Evolutionary conservation across 805 yeast genomes (phyloP).

Genomic region (Tetrapisispora pingtungensis): DNA sequence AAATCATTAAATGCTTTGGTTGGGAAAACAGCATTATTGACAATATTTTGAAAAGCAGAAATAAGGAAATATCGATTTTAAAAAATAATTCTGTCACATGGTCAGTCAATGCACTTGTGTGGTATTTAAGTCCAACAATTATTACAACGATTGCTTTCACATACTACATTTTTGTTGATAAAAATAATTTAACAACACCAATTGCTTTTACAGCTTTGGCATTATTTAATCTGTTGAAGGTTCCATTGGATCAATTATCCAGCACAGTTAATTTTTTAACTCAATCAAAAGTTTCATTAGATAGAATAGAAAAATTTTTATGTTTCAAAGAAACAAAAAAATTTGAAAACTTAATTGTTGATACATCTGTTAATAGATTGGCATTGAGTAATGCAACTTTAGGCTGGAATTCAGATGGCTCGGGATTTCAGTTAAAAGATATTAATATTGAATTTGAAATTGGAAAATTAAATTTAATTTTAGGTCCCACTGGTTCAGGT

Average conservation of each 20-base stretch:
- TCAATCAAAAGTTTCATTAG: constrained; percentile 86
- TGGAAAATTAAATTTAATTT: constrained; percentile 72
- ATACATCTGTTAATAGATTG: constrained; percentile 38
- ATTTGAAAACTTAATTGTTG: constrained; percentile 63
- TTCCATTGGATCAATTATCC: constrained; percentile 83
- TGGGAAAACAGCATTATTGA: constrained; percentile 85
- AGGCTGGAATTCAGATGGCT: constrained; percentile 57
- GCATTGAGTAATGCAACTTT: constrained; percentile 77
- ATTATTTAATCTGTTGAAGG: constrained; percentile 69
- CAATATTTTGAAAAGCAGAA: constrained; percentile 59
- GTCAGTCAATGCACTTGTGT: constrained; percentile 56
- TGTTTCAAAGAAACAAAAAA: constrained; percentile 76
- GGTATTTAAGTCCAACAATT: constrained; percentile 76
- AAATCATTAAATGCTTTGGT: constrained; percentile 89
- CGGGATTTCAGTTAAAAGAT: constrained; percentile 68
- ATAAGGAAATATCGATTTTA: constrained; percentile 56
- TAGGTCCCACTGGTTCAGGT: constrained; percentile 95
- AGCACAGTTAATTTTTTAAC: constrained; percentile 79
- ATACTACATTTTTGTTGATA: constrained; percentile 64
- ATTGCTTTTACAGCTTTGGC: constrained; percentile 90
- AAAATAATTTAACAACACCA: constrained; percentile 71
- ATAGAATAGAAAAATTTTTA: constrained; percentile 75
- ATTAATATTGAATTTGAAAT: constrained; percentile 56
- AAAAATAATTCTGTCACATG: constrained; percentile 53
- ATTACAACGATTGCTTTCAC: constrained; percentile 77